Percentiles rank a stretch among this genome's conserved stretches.
These are phyloP conservation scores for Trametes villosa DNA, from an alignment of 768 basidiomycete genomes.

Conservation along the genomic window DNA sequence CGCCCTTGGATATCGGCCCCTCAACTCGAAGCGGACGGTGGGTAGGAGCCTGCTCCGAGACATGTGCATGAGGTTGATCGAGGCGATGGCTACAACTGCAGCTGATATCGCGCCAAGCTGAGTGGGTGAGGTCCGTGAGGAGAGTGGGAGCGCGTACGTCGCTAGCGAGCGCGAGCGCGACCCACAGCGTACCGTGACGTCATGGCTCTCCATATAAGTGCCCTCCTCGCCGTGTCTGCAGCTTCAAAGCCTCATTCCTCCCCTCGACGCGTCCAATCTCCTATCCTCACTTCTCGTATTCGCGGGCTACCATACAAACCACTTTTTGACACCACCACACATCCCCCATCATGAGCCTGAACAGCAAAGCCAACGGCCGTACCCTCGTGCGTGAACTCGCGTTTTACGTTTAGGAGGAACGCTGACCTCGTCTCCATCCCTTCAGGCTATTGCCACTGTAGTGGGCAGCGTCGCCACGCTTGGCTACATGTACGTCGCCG, in stretches of 20 bases:
- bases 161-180: background rate
- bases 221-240: background rate
- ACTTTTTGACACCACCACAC: background rate
- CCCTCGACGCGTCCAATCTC: background rate
- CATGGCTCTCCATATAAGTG: background rate
- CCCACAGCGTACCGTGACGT: background rate
- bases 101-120: too few species aligned
- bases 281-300: too few species aligned
- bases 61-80: too few species aligned
- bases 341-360: background rate
- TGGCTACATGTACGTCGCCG: conserved; percentile 27
- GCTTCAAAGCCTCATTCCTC: background rate
- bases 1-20: too few species aligned
- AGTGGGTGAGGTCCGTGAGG: too few species aligned
- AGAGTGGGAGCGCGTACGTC: too few species aligned
- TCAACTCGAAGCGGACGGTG: too few species aligned
- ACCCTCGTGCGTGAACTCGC: background rate
- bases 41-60: too few species aligned
- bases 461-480: conserved; percentile 1
- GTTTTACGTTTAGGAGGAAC: background rate
- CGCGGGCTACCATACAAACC: too few species aligned
- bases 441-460: background rate
- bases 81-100: too few species aligned
- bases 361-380: background rate
- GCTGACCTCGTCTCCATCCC: background rate